Base-by-base conservation (phyloP, 495 filamentous ascomycete genomes). In the Podospora comata region DNA sequence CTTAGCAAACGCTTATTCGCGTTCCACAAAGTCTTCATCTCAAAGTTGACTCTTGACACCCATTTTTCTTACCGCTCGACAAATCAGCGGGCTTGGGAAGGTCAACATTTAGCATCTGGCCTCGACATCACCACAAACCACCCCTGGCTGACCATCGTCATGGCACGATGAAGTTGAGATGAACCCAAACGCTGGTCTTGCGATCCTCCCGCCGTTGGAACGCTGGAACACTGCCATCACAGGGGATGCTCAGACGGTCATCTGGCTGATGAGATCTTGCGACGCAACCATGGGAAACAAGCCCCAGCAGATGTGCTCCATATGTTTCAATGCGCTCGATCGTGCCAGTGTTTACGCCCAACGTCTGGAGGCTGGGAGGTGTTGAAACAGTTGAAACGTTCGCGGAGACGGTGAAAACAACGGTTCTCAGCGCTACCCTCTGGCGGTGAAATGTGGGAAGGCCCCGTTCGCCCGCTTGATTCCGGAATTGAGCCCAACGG, bases 361-460 rank as follows among this genome's bases (percentile, higher is more conserved):
- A 48, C 39, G 39, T 48, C 9, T 23, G 56, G 56, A 5, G 15
- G 64, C 11, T 18, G 2, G 58, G 34, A 53, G 20, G n/a, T 23
- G 28, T 67, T 44, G 58, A 67, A 67, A 62, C 65, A 55, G 19
- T 65, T 60, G 56, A 67, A 70, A 64, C 65, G 20, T 27, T 66
- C 26, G 66, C 63, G 69, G 61, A 53, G 66, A 62, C 64, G 62
- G 66, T 55, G 62, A 66, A 60, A 32, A 57, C 27, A 53, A 44
- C 65, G 27, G 55, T 23, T 54, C 56, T 53, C 23, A 62, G 30
- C 61, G 34, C 32, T 63, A 63, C 39, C 13, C 39, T 48, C 39
- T 16, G 39, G 39, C 15, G 39, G 23, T 23, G 23, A 1, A 23
- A 23, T 48, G 39, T 48, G 39, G 39, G 20, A 23, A 20, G 32